Conservation (phyloP, 805 yeast genomes). For the Cyberlindnera nakhonratchasimensis region DNA sequence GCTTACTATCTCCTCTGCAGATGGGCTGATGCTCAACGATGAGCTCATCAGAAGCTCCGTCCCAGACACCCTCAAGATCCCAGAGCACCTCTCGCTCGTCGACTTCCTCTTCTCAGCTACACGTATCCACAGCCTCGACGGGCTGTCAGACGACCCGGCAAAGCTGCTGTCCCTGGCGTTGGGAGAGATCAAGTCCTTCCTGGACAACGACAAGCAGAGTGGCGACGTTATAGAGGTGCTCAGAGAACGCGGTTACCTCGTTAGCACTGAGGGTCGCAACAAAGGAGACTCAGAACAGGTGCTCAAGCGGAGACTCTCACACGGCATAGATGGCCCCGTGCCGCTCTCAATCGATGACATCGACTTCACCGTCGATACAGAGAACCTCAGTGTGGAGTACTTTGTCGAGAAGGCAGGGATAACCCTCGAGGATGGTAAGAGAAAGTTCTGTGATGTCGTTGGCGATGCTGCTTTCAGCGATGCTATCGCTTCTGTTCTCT, state of each 20-base stretch:
- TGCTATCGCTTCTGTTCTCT: constrained; percentile 7
- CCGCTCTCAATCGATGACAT: constrained; percentile 2
- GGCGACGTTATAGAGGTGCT: constrained; percentile 10
- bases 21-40: constrained; percentile 2
- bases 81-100: constrained; percentile 9
- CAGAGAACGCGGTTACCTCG: constrained; percentile 12
- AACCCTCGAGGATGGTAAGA: constrained; percentile 8
- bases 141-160: constrained; percentile 9
- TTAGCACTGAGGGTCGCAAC: not conserved
- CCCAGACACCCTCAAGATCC: constrained; percentile 13
- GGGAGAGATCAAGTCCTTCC: constrained; percentile 9
- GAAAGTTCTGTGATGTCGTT: constrained; percentile 11
- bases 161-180: constrained; percentile 8
- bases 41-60: constrained; percentile 11
- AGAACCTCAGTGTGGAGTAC: constrained; percentile 5
- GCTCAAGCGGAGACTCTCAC: not conserved
- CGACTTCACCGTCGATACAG: constrained; percentile 4
- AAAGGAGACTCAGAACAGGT: not conserved
- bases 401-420: constrained; percentile 15
- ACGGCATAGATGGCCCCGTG: not conserved
- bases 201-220: constrained; percentile 10
- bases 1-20: not conserved
- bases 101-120: constrained; percentile 10
- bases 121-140: constrained; percentile 10
- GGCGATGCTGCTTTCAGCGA: constrained; percentile 11